phyloP scores from a whole-genome alignment of 371 early-diverging fungal genomes.

The Rhizopus stolonifer region DNA sequence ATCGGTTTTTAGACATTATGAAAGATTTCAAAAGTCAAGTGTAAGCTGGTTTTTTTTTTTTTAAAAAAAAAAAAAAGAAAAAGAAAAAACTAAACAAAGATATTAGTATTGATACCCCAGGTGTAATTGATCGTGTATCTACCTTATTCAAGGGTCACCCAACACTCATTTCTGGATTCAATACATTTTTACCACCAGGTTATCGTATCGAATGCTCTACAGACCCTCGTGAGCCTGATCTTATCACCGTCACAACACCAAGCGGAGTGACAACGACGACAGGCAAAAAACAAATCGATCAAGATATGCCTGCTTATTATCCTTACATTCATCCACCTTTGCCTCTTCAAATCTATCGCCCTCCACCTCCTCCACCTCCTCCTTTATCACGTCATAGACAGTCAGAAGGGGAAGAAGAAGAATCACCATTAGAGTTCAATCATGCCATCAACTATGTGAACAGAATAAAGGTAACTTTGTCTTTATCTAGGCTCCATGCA shows the following conservation, averaged over 20 bases:
- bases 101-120: conserved; percentile 92
- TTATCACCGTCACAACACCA: conserved; percentile 88
- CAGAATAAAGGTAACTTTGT: conserved; percentile 86
- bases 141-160: conserved; percentile 94
- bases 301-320: neutral
- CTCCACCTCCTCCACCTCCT: neutral
- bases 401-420: neutral
- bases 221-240: conserved; percentile 70
- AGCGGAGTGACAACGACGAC: conserved; percentile 42
- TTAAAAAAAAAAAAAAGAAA: no score
- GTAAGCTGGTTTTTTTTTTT: conserved; percentile 53
- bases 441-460: conserved; percentile 98
- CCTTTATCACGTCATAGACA: neutral
- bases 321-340: neutral
- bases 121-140: conserved; percentile 97
- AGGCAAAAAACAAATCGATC: conserved; percentile 4
- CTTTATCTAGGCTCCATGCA: no score
- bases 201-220: conserved; percentile 88
- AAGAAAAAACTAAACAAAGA: neutral
- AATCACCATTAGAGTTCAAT: conserved; percentile 85
- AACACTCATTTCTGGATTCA: conserved; percentile 95
- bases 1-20: conserved; percentile 98
- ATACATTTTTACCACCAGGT: conserved; percentile 98
- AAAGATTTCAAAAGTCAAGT: conserved; percentile 98
- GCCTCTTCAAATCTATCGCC: neutral